Percentiles rank a stretch among this genome's conserved stretches.
Evolutionary conservation across 495 filamentous ascomycete genomes (phyloP).

Genomic region (Penicillium subrubescens): DNA sequence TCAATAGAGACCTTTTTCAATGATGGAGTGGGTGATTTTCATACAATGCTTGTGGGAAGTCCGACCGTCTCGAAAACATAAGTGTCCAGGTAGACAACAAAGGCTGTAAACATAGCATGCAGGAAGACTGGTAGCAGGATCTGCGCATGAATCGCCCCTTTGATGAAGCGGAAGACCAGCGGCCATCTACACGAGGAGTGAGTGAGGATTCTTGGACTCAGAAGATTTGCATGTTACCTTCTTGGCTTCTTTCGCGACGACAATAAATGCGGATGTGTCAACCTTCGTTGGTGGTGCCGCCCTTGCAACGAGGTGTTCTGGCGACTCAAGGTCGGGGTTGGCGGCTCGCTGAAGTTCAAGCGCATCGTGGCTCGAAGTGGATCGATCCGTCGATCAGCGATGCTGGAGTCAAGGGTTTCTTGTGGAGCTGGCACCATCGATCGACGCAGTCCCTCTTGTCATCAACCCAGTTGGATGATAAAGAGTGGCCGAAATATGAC

Average conservation of each 20-base stretch:
- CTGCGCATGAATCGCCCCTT: constrained; percentile 70
- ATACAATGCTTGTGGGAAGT: constrained; percentile 65
- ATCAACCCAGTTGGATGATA: neutral
- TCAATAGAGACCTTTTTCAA: neutral
- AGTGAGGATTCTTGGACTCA: neutral
- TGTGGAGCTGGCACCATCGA: neutral
- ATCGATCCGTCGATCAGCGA: constrained; percentile 2
- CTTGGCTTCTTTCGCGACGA: constrained; percentile 59
- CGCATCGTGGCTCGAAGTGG: constrained; percentile 23
- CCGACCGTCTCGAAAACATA: constrained; percentile 57
- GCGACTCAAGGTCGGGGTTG: constrained; percentile 41
- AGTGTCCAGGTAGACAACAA: constrained; percentile 64
- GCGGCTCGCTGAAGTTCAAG: constrained; percentile 42
- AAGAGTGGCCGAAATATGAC: neutral
- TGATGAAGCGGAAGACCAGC: constrained; percentile 72
- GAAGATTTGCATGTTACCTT: constrained; percentile 35
- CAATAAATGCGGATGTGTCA: constrained; percentile 43
- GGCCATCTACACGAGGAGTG: constrained; percentile 57
- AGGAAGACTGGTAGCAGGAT: constrained; percentile 65
- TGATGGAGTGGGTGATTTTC: constrained; percentile 9
- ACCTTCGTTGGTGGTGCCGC: constrained; percentile 35
- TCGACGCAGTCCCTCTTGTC: neutral
- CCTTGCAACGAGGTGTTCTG: constrained; percentile 34
- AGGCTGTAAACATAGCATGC: constrained; percentile 64
- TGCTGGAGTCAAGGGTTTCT: neutral